These are phyloP conservation scores for Pseudisothecium myosuroides DNA, from an alignment of 225 moss, liverwort and hornwort species.

Conservation along the genomic window DNA sequence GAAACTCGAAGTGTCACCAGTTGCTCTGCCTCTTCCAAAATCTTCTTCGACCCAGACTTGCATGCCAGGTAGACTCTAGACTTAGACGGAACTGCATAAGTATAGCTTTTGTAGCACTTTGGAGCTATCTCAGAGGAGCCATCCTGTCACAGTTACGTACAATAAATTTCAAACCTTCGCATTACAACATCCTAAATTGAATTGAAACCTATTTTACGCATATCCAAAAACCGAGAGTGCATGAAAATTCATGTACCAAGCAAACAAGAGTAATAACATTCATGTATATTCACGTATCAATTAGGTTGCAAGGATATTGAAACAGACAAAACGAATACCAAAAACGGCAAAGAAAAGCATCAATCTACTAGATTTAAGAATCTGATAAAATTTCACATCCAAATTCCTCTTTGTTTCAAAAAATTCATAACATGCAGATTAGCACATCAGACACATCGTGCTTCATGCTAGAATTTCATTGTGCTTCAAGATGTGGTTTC, in stretches of 20 bases:
- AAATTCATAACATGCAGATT: not conserved
- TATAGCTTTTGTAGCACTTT: constrained; percentile 71
- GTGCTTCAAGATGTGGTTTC: not conserved
- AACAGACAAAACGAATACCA: not conserved
- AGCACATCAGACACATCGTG: not conserved
- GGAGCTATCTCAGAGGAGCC: constrained; percentile 43
- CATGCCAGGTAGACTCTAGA: constrained; percentile 28
- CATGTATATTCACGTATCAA: not conserved
- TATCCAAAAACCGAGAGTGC: not conserved
- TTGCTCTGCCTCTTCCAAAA: constrained; percentile 26
- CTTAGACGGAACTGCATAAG: constrained; percentile 44
- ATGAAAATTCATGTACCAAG: not conserved
- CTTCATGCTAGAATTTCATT: not conserved
- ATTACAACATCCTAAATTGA: not conserved
- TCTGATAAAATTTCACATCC: not conserved
- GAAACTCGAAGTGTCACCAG: constrained; percentile 71
- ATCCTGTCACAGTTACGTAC: constrained; percentile 5
- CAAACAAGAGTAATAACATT: not conserved
- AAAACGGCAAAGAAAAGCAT: not conserved
- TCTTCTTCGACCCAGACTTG: constrained; percentile 30
- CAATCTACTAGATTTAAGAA: not conserved
- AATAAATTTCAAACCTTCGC: not conserved
- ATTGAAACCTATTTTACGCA: not conserved
- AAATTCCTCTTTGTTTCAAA: not conserved
- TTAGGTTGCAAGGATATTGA: not conserved